Evolutionary conservation across 2,329 filamentous ascomycete species (phyloP).

Genomic region (Ascochyta fabae): DNA sequence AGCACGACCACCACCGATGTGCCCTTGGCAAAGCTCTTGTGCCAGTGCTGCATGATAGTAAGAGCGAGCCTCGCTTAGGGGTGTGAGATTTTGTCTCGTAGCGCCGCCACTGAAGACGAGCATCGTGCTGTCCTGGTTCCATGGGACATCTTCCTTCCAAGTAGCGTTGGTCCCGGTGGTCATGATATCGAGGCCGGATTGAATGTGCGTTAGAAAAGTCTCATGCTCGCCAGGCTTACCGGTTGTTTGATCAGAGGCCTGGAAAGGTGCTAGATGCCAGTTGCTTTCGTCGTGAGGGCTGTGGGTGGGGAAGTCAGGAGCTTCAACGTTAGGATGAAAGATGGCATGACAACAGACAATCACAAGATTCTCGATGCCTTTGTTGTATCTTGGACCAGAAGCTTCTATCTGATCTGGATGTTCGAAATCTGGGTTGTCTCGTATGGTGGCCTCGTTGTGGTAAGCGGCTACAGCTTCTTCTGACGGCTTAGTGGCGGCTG

Average conservation of each 20-base stretch:
- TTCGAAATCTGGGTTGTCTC: constrained; percentile 29
- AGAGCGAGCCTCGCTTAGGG: constrained; percentile 45
- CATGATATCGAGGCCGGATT: constrained; percentile 65
- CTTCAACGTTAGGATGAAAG: constrained; percentile 56
- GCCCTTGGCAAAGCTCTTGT: constrained; percentile 30
- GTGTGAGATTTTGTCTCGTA: constrained; percentile 39
- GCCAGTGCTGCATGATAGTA: constrained; percentile 46
- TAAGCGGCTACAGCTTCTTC: constrained; percentile 5
- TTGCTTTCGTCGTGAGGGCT: constrained; percentile 47
- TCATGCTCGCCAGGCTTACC: constrained; percentile 70
- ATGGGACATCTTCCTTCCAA: constrained; percentile 29
- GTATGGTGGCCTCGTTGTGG: not conserved
- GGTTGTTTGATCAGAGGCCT: constrained; percentile 53
- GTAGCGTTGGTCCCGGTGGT: constrained; percentile 51
- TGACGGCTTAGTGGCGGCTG: constrained; percentile 16
- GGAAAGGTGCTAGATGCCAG: constrained; percentile 77
- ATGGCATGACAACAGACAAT: constrained; percentile 87
- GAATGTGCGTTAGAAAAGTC: constrained; percentile 79
- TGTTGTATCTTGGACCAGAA: constrained; percentile 35
- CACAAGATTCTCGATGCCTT: constrained; percentile 62
- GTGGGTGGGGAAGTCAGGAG: constrained; percentile 34
- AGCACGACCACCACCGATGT: constrained; percentile 31
- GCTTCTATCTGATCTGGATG: constrained; percentile 38
- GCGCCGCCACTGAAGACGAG: constrained; percentile 76
- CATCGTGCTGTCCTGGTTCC: constrained; percentile 44